phyloP scores from a whole-genome alignment of 1,284 basidiomycete genomes.

The Peniophora sp. region DNA sequence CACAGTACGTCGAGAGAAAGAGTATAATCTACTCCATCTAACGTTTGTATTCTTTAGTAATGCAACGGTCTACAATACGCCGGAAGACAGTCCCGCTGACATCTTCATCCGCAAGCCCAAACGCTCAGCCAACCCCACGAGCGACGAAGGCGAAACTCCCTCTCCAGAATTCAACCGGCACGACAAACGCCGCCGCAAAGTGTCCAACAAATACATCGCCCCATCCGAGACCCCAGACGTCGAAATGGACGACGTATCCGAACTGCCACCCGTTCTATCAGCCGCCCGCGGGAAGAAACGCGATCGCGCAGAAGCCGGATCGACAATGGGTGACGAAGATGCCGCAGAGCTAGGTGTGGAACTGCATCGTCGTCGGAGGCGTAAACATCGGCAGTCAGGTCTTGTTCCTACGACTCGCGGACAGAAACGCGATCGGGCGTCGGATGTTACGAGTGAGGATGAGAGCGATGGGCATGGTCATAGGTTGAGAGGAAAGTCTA shows the following conservation, averaged over 20 bases:
- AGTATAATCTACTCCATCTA: too few relatives aligned
- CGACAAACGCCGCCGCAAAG: conserved; percentile 39
- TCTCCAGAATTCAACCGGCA: conserved; percentile 6
- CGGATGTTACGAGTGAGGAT: conserved; percentile 42
- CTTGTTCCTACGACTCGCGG: conserved; percentile 30
- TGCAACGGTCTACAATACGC: too few relatives aligned
- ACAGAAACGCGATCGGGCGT: conserved; percentile 56
- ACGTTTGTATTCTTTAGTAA: too few relatives aligned
- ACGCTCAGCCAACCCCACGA: conserved; percentile 10
- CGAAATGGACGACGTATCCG: conserved; percentile 18
- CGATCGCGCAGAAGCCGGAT: conserved; percentile 64
- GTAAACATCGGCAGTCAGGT: conserved; percentile 41
- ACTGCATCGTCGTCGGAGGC: conserved; percentile 23
- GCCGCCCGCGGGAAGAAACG: conserved; percentile 62
- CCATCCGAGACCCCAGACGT: conserved; percentile 11
- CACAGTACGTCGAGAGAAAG: too few relatives aligned
- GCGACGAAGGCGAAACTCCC: conserved; percentile 10
- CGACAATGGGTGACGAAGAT: conserved; percentile 64
- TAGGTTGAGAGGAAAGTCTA: conserved; percentile 18
- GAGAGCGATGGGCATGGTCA: conserved; percentile 22
- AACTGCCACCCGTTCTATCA: conserved; percentile 10
- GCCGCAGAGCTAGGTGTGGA: conserved; percentile 19
- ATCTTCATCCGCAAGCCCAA: conserved; percentile 4
- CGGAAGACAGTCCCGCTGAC: too few relatives aligned
- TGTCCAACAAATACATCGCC: conserved; percentile 27